Evolutionary conservation across 306 rosid genomes (phyloP).

Genomic region (Lagenaria siceraria): DNA sequence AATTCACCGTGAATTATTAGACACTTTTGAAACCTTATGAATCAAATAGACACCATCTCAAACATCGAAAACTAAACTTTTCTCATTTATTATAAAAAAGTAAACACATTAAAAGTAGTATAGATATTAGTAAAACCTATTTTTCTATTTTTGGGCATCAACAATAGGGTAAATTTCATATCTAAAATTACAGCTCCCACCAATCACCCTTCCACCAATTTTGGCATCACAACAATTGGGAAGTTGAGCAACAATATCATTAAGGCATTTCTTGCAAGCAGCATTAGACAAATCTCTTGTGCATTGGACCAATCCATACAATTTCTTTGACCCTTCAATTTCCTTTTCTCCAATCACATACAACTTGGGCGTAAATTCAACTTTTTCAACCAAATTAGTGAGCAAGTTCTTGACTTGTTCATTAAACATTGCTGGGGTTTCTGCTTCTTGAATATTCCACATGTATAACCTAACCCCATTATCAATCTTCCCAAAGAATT

Average conservation of each 20-base stretch:
- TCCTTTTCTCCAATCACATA: constrained; percentile 15
- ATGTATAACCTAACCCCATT: constrained; percentile 13
- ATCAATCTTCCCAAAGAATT: constrained; percentile 24
- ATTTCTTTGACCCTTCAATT: background rate
- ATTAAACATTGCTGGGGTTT: constrained; percentile 9
- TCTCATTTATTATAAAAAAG: no score
- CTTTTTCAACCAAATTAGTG: constrained; percentile 7
- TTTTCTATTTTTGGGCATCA: background rate
- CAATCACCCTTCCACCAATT: constrained; percentile 28
- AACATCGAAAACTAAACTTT: no score
- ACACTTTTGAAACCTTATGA: no score
- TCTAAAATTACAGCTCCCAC: constrained; percentile 26
- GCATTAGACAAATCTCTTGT: constrained; percentile 12
- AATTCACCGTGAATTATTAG: no score
- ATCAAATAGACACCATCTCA: no score
- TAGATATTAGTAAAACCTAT: no score
- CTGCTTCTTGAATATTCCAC: constrained; percentile 19
- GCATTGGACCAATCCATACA: constrained; percentile 28
- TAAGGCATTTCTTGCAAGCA: constrained; percentile 27
- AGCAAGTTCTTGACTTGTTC: constrained; percentile 17
- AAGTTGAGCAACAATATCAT: constrained; percentile 12
- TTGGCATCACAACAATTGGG: constrained; percentile 18
- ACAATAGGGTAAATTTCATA: constrained; percentile 28
- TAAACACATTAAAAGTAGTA: no score
- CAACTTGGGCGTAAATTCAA: background rate